Base-by-base conservation (phyloP, 2,329 filamentous ascomycete genomes). In the Trichophyton verrucosum region DNA sequence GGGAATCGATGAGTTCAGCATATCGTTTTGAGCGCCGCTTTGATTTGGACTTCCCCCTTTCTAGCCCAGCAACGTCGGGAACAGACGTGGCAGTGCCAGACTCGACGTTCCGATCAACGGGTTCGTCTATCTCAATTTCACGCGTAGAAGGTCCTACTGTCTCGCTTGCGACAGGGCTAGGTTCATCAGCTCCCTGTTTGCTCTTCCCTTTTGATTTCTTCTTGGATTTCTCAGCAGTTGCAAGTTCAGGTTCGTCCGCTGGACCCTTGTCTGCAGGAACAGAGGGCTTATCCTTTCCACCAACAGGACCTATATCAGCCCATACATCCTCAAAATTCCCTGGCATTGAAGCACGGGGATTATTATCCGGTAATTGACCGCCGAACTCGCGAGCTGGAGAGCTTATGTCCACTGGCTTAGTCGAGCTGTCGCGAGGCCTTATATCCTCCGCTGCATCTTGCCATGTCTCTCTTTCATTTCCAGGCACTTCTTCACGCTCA, bases 21-120 rank as follows among this genome's bases (percentile, higher is more conserved):
- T 68, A 65, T 3, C 66, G 64, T 58, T 66, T 65, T 5, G 67
- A 68, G n/a, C 65, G 65, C 44, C 65, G 65, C 27, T 65, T 68
- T 55, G 66, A 66, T 63, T 66, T 69, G 15, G 65, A 67, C 30
- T 65, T 65, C 30, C 66, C 66, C 24, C 61, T 62, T 47, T 66
- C 64, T 15, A 65, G 61, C 2, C 68, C 69, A 22, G 67, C 66
- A 49, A 62, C 65, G 20, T 66, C 62, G 30, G 64, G 61, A 27
- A 66, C 66, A 8, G 62, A 65, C 6, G 62, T 62, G 3, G 57
- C 11, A 42, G 20, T 20, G 8, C 27, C 4, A 30, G 57, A n/a
- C 49, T 57, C 15, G 11, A 22, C 44, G 6, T 55, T 55, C 15
- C n/a, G 27, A n/a, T 17, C 30, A 36, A 9, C 13, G 11, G 24